phyloP scores from a whole-genome alignment of 2,329 filamentous ascomycete genomes.

The Epicoccum nigrum region DNA sequence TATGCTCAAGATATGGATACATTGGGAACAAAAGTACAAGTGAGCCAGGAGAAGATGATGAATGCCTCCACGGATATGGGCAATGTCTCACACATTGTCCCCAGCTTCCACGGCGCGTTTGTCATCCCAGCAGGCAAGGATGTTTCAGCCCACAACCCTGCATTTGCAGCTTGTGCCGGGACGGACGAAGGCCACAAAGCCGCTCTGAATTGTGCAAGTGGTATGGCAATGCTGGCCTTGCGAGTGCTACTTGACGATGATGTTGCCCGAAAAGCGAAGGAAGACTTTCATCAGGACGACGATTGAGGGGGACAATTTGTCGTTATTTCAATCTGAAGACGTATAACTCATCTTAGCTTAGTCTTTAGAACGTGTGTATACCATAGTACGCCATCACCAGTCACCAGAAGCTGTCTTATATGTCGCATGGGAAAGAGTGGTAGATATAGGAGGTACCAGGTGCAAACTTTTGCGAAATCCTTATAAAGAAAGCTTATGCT shows the following conservation, averaged over 20 bases:
- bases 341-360: too few species aligned
- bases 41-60: constrained; percentile 48
- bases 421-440: too few species aligned
- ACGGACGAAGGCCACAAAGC: constrained; percentile 48
- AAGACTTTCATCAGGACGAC: constrained; percentile 24
- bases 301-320: neutral
- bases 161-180: constrained; percentile 54
- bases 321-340: too few species aligned
- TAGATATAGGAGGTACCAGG: too few species aligned
- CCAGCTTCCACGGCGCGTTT: constrained; percentile 57
- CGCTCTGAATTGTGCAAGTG: constrained; percentile 55
- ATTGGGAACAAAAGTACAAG: constrained; percentile 48
- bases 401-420: too few species aligned
- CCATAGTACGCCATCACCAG: too few species aligned
- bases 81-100: constrained; percentile 23
- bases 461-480: too few species aligned
- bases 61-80: constrained; percentile 31
- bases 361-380: too few species aligned
- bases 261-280: constrained; percentile 17
- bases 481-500: too few species aligned
- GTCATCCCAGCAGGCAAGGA: constrained; percentile 49
- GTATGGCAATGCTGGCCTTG: constrained; percentile 47
- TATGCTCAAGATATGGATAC: constrained; percentile 55
- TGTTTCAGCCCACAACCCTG: constrained; percentile 49
- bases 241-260: constrained; percentile 25